A percentile compares a stretch with the other conserved stretches of the same genome.
Evolutionary conservation across 805 yeast genomes (phyloP).

Genomic region (Candida schatavii): DNA sequence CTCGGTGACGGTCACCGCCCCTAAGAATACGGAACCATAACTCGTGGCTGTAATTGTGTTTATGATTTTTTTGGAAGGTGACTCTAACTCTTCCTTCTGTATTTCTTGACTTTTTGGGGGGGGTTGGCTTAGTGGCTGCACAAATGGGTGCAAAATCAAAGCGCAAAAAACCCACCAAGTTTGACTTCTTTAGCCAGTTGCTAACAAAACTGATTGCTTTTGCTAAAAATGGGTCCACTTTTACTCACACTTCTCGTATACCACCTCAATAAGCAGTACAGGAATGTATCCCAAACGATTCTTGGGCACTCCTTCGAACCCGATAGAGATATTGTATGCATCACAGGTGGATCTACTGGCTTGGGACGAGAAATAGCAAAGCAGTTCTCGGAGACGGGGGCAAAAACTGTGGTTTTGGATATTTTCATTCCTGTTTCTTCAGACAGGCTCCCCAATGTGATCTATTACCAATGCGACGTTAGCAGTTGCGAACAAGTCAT

Average conservation of each 20-base stretch:
- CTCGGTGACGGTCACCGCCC: too few species aligned
- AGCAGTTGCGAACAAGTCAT: conserved; percentile 47
- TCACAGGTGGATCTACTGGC: conserved; percentile 86
- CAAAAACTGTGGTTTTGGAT: conserved; percentile 68
- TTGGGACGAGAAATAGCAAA: conserved; percentile 65
- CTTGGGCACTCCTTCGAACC: conserved; percentile 56
- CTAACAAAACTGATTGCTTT: too few species aligned
- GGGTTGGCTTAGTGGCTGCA: too few species aligned
- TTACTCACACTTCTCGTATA: conserved; percentile 8
- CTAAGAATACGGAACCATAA: too few species aligned
- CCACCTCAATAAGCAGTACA: conserved; percentile 18
- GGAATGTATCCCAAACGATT: conserved; percentile 33
- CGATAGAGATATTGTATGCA: conserved; percentile 56
- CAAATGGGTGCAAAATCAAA: neutral
- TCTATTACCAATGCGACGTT: conserved; percentile 70
- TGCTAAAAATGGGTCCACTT: conserved; percentile 6
- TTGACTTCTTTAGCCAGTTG: neutral
- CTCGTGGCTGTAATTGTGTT: too few species aligned
- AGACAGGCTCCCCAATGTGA: conserved; percentile 37
- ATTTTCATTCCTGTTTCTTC: conserved; percentile 39
- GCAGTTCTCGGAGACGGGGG: conserved; percentile 40
- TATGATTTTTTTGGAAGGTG: too few species aligned
- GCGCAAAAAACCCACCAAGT: neutral
- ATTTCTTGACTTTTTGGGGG: too few species aligned
- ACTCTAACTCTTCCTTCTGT: too few species aligned